A percentile compares a stretch with the other conserved stretches of the same genome.
phyloP scores from a whole-genome alignment of 176 grass and related monocot species.

The Poa pratensis region DNA sequence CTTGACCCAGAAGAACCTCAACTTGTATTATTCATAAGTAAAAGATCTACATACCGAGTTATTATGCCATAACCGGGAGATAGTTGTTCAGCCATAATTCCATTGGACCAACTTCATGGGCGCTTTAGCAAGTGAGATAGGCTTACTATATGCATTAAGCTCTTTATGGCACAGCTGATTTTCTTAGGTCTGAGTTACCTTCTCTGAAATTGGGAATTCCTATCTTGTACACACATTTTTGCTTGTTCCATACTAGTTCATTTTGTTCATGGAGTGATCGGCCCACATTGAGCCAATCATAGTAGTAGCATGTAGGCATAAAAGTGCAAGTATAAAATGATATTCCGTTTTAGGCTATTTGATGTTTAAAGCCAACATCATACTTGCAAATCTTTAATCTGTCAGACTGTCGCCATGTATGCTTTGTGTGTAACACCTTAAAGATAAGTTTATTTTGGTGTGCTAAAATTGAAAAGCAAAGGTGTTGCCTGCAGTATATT shows the following conservation, averaged over 20 bases:
- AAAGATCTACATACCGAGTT: not conserved
- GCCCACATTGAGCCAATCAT: not conserved
- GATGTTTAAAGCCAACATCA: not conserved
- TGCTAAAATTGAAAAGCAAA: too few relatives aligned
- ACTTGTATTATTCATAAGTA: not conserved
- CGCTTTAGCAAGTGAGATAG: constrained; percentile 13
- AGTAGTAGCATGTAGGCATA: constrained; percentile 9
- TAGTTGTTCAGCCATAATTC: constrained; percentile 3
- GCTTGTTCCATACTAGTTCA: not conserved
- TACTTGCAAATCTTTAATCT: not conserved
- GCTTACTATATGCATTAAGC: constrained; percentile 3
- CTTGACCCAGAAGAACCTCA: not conserved
- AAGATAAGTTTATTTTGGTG: too few relatives aligned
- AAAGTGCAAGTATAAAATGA: not conserved
- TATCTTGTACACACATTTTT: not conserved
- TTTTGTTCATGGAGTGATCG: not conserved
- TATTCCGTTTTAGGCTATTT: not conserved
- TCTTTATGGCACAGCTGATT: not conserved
- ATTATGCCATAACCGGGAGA: not conserved
- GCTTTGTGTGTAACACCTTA: too few relatives aligned
- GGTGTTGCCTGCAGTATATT: too few relatives aligned
- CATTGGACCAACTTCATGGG: not conserved
- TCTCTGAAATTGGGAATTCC: not conserved
- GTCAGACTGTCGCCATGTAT: not conserved
- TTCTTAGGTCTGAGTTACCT: not conserved